A percentile compares a stretch with the other conserved stretches of the same genome.
These are phyloP conservation scores for Xylaria sp. DNA, from an alignment of 2,329 filamentous ascomycete genomes.

Conservation along the genomic window DNA sequence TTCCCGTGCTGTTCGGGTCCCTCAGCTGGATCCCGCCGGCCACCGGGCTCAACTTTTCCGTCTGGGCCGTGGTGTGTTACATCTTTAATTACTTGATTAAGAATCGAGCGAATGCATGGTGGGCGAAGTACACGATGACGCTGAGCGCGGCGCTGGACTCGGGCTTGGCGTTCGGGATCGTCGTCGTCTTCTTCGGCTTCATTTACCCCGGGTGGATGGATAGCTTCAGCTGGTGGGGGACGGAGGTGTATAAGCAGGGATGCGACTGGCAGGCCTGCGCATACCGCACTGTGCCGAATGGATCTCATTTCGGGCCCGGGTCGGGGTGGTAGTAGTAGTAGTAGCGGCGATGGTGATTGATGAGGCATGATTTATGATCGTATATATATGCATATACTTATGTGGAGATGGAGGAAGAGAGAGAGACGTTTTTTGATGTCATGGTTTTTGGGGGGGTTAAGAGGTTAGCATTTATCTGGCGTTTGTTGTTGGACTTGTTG, in stretches of 20 bases:
- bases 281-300: conserved; percentile 67
- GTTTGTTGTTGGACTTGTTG: no score
- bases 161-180: conserved; percentile 79
- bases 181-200: conserved; percentile 85
- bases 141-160: conserved; percentile 83
- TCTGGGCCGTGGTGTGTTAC: conserved; percentile 86
- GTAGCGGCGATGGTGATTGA: no score
- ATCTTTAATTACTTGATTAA: conserved; percentile 81
- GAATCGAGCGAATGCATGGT: conserved; percentile 74
- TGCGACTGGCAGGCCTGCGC: conserved; percentile 86
- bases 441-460: no score
- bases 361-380: conserved; percentile 1
- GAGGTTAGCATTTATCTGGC: no score
- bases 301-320: conserved; percentile 69
- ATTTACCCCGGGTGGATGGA: conserved; percentile 80
- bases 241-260: conserved; percentile 81
- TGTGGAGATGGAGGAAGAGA: background rate
- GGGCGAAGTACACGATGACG: conserved; percentile 92
- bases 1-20: conserved; percentile 82
- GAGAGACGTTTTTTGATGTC: no score
- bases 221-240: conserved; percentile 85
- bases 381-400: background rate
- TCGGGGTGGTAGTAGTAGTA: conserved; percentile 60
- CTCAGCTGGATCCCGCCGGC: conserved; percentile 88
- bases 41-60: conserved; percentile 84